phyloP scores from a whole-genome alignment of 768 basidiomycete genomes.

The Phaeotremella fagi region DNA sequence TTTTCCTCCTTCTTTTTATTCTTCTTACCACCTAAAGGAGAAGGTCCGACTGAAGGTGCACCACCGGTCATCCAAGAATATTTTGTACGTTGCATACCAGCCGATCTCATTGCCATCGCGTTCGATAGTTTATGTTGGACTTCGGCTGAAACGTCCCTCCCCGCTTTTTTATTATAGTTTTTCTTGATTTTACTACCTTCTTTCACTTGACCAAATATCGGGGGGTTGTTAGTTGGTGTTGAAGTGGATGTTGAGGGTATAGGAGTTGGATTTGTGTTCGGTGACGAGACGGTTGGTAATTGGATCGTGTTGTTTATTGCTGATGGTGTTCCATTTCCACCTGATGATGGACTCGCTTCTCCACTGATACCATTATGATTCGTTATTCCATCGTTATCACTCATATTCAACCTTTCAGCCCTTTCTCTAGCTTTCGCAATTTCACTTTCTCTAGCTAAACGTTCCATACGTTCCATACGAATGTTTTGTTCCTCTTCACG shows the following conservation, averaged over 20 bases:
- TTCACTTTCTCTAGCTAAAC: slow-evolving; percentile 25
- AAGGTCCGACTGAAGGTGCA: slow-evolving; percentile 20
- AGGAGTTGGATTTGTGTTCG: slow-evolving; percentile 8
- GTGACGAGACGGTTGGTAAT: too few species aligned
- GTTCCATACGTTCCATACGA: slow-evolving; percentile 23
- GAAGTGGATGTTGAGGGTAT: not conserved
- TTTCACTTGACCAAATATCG: slow-evolving; percentile 24
- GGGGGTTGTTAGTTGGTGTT: not conserved
- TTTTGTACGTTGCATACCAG: slow-evolving; percentile 26
- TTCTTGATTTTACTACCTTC: slow-evolving; percentile 8
- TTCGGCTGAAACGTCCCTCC: slow-evolving; percentile 28
- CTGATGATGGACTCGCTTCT: not conserved
- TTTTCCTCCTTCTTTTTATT: slow-evolving; percentile 12
- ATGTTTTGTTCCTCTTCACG: slow-evolving; percentile 28
- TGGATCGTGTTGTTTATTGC: not conserved
- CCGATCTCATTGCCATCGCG: slow-evolving; percentile 29
- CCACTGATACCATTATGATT: not conserved
- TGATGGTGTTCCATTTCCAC: not conserved
- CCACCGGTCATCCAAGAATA: slow-evolving; percentile 35
- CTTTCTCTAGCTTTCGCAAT: slow-evolving; percentile 12
- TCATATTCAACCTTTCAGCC: not conserved
- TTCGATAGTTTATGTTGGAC: slow-evolving; percentile 35
- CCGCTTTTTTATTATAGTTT: slow-evolving; percentile 14
- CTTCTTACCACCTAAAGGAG: slow-evolving; percentile 18
- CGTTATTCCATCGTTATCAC: not conserved